phyloP scores from a whole-genome alignment of 2,329 filamentous ascomycete species.

The Colletotrichum tropicicola region DNA sequence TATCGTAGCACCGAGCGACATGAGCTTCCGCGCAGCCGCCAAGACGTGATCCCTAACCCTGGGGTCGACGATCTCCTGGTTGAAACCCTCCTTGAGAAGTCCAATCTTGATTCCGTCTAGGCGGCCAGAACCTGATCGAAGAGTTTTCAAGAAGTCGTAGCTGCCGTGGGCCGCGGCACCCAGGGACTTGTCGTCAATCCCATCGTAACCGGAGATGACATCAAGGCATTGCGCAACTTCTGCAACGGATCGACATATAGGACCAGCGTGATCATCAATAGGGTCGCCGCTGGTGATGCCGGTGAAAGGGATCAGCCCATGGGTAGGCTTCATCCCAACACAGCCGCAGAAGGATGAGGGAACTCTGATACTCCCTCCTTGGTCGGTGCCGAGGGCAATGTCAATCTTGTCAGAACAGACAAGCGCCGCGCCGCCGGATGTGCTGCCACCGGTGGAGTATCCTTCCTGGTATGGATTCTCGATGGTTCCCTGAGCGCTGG shows the following conservation, averaged over 20 bases:
- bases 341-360: constrained; percentile 50
- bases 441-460: constrained; percentile 59
- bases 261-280: constrained; percentile 59
- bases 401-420: constrained; percentile 53
- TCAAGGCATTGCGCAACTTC: constrained; percentile 53
- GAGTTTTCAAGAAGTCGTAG: constrained; percentile 35
- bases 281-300: constrained; percentile 57
- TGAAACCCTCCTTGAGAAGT: constrained; percentile 54
- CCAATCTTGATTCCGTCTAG: constrained; percentile 49
- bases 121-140: constrained; percentile 30
- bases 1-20: constrained; percentile 56
- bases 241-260: constrained; percentile 48
- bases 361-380: constrained; percentile 56
- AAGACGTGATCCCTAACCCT: constrained; percentile 50
- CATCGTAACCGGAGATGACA: constrained; percentile 56
- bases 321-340: constrained; percentile 60
- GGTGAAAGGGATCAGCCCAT: constrained; percentile 60
- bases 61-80: constrained; percentile 46
- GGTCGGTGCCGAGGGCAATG: constrained; percentile 57
- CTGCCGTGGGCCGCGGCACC: constrained; percentile 40
- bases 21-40: constrained; percentile 50
- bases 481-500: constrained; percentile 53
- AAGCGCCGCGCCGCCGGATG: constrained; percentile 55
- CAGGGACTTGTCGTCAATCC: constrained; percentile 55
- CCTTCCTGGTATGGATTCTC: constrained; percentile 54